These are phyloP conservation scores for Fusarium sp. DNA, from an alignment of 2,329 filamentous ascomycete genomes.

Conservation along the genomic window DNA sequence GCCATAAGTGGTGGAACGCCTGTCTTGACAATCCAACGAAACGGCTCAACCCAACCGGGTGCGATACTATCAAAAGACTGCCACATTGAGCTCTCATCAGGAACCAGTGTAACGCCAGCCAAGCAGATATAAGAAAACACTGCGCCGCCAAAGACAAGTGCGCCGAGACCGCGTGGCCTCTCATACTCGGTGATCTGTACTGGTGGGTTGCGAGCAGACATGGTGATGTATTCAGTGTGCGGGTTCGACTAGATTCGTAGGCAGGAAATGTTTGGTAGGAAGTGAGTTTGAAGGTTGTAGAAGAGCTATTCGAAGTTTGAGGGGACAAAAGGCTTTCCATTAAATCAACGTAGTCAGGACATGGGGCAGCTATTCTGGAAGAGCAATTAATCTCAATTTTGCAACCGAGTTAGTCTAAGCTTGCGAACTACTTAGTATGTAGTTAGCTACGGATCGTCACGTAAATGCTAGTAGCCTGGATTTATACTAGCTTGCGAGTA, in stretches of 20 bases:
- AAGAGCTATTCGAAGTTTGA: not conserved
- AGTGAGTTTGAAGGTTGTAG: not conserved
- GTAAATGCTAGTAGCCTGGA: not conserved
- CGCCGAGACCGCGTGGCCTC: not conserved
- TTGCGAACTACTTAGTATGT: not conserved
- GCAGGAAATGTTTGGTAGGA: not conserved
- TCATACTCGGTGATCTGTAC: not conserved
- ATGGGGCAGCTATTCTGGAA: too few species aligned
- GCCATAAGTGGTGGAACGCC: not conserved
- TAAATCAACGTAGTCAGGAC: not conserved
- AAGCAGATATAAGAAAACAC: not conserved
- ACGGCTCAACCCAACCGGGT: not conserved
- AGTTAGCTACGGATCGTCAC: too few species aligned
- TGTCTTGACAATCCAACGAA: not conserved
- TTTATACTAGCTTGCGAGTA: slow-evolving; percentile 9
- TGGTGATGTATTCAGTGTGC: not conserved
- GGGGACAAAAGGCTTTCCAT: not conserved
- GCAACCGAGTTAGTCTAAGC: not conserved
- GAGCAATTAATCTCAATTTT: not conserved
- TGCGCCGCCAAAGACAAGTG: not conserved
- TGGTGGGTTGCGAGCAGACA: not conserved
- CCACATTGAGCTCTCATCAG: not conserved
- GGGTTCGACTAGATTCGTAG: not conserved
- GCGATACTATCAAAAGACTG: not conserved
- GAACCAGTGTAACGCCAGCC: not conserved